Conservation (phyloP, 2,329 filamentous ascomycete species). For the Diplodia intermedia region DNA sequence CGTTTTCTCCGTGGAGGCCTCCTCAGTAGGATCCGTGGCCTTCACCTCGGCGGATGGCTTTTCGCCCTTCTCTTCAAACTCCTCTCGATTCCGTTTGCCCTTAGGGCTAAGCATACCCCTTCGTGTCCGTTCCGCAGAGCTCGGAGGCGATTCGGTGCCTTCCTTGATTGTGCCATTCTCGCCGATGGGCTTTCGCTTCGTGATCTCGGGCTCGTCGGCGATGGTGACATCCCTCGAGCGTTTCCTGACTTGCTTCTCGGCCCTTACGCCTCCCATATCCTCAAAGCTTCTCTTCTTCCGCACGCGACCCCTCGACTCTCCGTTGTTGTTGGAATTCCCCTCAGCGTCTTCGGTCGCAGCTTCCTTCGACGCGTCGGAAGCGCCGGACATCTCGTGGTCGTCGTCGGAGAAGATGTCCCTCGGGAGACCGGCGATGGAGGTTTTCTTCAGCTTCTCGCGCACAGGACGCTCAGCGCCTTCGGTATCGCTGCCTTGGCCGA, state of each 20-base stretch:
- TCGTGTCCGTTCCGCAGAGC: slow-evolving; percentile 31
- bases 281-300: slow-evolving; percentile 56
- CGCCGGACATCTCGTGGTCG: slow-evolving; percentile 38
- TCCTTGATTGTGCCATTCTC: slow-evolving; percentile 41
- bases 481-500: slow-evolving; percentile 50
- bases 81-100: slow-evolving; percentile 55
- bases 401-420: not conserved
- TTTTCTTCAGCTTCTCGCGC: slow-evolving; percentile 67
- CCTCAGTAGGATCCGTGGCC: slow-evolving; percentile 4
- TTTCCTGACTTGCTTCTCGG: slow-evolving; percentile 54
- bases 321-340: slow-evolving; percentile 14
- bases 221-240: slow-evolving; percentile 53
- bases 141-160: slow-evolving; percentile 36
- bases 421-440: slow-evolving; percentile 59
- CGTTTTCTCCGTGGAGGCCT: slow-evolving; percentile 20
- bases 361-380: slow-evolving; percentile 31
- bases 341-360: not conserved
- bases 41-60: slow-evolving; percentile 29
- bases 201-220: slow-evolving; percentile 35
- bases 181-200: slow-evolving; percentile 41
- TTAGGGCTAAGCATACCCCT: slow-evolving; percentile 52
- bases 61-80: slow-evolving; percentile 35
- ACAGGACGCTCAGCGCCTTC: slow-evolving; percentile 63
- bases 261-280: slow-evolving; percentile 50
- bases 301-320: slow-evolving; percentile 38